Evolutionary conservation across 257 asterid genomes (phyloP).

Genomic region (Avicennia marina): DNA sequence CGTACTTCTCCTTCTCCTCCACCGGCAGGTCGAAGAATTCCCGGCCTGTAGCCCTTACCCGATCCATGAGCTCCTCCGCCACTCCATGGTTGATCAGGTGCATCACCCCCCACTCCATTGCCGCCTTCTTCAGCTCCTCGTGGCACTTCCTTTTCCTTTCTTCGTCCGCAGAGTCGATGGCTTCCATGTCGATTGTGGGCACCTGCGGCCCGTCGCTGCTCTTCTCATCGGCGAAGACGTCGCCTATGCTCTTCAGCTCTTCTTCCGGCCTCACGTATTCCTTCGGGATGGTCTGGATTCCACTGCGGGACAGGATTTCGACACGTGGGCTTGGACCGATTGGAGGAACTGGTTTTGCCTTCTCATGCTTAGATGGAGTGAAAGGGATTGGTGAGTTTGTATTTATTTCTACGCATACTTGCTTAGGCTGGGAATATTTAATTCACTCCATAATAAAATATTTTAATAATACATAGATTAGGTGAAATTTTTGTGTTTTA

Average conservation of each 20-base stretch:
- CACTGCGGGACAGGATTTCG: conserved; percentile 58
- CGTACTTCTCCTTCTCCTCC: conserved; percentile 91
- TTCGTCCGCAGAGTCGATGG: conserved; percentile 37
- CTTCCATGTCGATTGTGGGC: conserved; percentile 50
- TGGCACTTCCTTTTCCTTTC: conserved; percentile 36
- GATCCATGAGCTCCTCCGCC: conserved; percentile 32
- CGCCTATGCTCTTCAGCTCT: conserved; percentile 54
- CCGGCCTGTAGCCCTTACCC: conserved; percentile 57
- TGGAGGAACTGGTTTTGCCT: neutral
- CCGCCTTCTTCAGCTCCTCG: conserved; percentile 57
- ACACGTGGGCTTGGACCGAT: conserved; percentile 42
- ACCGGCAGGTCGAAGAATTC: conserved; percentile 57
- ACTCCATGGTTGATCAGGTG: conserved; percentile 80
- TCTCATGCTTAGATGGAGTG: neutral
- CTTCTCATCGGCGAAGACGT: conserved; percentile 59
- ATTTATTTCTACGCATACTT: too few species aligned
- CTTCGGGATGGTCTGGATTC: conserved; percentile 56
- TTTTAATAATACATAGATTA: too few species aligned
- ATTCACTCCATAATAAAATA: too few species aligned
- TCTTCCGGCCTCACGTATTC: conserved; percentile 71
- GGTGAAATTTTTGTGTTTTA: too few species aligned
- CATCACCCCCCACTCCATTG: conserved; percentile 94
- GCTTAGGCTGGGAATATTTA: too few species aligned
- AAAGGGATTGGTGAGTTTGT: neutral
- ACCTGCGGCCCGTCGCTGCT: conserved; percentile 50